Conservation (phyloP, 805 yeast genomes). For the Diddensiella transvaalensis region DNA sequence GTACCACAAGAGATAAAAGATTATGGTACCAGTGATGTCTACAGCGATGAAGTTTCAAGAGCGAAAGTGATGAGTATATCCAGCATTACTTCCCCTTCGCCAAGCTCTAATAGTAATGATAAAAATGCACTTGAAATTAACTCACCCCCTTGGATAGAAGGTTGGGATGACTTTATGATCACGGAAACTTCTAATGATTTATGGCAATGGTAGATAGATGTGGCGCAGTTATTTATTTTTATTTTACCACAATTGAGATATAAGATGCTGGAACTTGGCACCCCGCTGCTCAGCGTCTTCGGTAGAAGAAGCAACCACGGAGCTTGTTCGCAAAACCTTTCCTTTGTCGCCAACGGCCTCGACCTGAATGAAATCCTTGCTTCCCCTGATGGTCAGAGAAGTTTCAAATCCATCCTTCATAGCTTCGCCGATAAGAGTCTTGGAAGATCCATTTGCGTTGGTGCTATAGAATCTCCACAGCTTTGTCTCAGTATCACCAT, state of each 20-base stretch:
- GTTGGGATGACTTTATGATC: constrained; percentile 11
- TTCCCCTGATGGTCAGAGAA: neutral
- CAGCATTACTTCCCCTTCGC: neutral
- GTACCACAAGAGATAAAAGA: constrained; percentile 9
- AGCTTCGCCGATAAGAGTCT: constrained; percentile 8
- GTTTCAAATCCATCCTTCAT: constrained; percentile 10
- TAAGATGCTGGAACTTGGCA: neutral
- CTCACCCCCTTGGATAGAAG: constrained; percentile 6
- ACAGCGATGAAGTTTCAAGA: neutral
- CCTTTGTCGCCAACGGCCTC: constrained; percentile 3
- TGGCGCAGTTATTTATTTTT: neutral
- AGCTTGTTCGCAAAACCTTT: neutral
- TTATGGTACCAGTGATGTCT: constrained; percentile 5
- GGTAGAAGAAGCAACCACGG: neutral
- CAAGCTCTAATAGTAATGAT: neutral
- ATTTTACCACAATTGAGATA: neutral
- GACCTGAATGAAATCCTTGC: neutral
- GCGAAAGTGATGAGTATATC: neutral
- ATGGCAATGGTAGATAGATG: constrained; percentile 1
- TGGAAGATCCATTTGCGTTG: neutral
- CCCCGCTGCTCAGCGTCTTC: neutral
- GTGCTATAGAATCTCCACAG: constrained; percentile 10
- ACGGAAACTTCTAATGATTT: neutral
- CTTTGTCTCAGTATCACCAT: constrained; percentile 17
- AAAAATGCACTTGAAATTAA: neutral